Evolutionary conservation across 2,329 filamentous ascomycete genomes (phyloP).

Genomic region (Elsinoe perseae): DNA sequence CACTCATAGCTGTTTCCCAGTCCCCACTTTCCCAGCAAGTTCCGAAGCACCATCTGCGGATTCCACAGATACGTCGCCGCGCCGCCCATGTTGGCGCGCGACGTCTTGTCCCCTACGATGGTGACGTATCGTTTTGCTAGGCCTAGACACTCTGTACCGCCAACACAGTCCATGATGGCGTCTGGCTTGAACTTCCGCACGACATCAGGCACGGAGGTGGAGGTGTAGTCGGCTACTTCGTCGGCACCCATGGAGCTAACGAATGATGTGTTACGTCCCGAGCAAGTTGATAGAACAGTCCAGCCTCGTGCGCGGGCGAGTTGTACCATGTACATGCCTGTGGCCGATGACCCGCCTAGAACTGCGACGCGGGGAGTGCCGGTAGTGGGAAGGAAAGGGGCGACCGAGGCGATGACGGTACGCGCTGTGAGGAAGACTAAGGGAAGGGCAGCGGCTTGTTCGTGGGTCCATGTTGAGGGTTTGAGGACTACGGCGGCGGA

Average conservation of each 20-base stretch:
- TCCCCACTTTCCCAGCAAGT: slow-evolving; percentile 38
- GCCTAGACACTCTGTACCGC: slow-evolving; percentile 31
- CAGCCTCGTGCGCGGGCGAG: slow-evolving; percentile 28
- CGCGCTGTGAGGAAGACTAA: slow-evolving; percentile 30
- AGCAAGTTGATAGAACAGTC: slow-evolving; percentile 45
- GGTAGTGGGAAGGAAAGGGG: slow-evolving; percentile 23
- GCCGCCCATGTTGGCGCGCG: slow-evolving; percentile 28
- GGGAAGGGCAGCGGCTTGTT: slow-evolving; percentile 27
- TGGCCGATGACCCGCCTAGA: slow-evolving; percentile 27
- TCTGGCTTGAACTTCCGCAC: slow-evolving; percentile 46
- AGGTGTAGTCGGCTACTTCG: slow-evolving; percentile 55
- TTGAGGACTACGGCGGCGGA: slow-evolving; percentile 25
- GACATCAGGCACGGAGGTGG: slow-evolving; percentile 40
- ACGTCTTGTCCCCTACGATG: slow-evolving; percentile 33
- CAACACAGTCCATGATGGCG: slow-evolving; percentile 55
- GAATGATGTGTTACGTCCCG: slow-evolving; percentile 49
- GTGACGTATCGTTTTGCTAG: slow-evolving; percentile 44
- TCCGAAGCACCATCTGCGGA: slow-evolving; percentile 35
- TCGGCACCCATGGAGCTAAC: slow-evolving; percentile 54
- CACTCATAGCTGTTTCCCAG: slow-evolving; percentile 32
- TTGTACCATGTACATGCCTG: slow-evolving; percentile 30
- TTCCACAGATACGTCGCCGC: slow-evolving; percentile 18
- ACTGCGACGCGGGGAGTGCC: slow-evolving; percentile 26
- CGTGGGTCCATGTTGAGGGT: slow-evolving; percentile 26
- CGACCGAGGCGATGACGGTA: slow-evolving; percentile 26